Evolutionary conservation across 2,329 filamentous ascomycete genomes (phyloP).

Genomic region (Aspergillus phoenicis): DNA sequence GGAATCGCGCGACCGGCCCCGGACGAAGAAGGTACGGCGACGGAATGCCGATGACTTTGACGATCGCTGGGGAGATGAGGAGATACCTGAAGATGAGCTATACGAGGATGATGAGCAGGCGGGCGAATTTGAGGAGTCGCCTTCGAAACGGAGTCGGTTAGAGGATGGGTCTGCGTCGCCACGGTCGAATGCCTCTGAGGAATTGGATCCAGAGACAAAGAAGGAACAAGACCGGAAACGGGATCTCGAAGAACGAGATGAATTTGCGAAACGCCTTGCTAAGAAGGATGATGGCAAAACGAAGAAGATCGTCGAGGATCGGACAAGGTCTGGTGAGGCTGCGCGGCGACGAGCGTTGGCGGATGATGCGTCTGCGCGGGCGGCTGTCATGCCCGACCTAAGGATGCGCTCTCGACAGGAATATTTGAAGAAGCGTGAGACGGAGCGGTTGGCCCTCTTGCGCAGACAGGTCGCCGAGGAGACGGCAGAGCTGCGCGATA

Average conservation of each 20-base stretch:
- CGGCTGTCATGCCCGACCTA: conserved; percentile 75
- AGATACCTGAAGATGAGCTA: conserved; percentile 47
- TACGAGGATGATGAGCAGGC: conserved; percentile 53
- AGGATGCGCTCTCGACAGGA: conserved; percentile 84
- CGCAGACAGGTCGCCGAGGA: conserved; percentile 90
- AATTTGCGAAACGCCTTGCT: conserved; percentile 74
- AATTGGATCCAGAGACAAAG: conserved; percentile 63
- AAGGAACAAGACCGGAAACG: conserved; percentile 62
- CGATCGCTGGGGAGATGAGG: conserved; percentile 81
- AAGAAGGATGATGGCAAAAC: conserved; percentile 71
- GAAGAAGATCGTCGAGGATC: conserved; percentile 68
- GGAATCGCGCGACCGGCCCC: conserved; percentile 45
- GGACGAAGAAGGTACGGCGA: conserved; percentile 55
- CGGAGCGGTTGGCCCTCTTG: conserved; percentile 81
- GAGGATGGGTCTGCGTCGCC: conserved; percentile 54
- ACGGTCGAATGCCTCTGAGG: conserved; percentile 41
- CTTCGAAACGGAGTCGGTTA: conserved; percentile 70
- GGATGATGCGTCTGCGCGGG: conserved; percentile 67
- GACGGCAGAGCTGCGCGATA: conserved; percentile 74
- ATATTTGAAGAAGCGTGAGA: conserved; percentile 90
- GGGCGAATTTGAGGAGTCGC: conserved; percentile 67
- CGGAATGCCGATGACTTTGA: conserved; percentile 63
- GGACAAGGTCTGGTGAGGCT: conserved; percentile 59
- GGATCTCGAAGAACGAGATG: conserved; percentile 75
- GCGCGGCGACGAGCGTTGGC: conserved; percentile 65